Conservation (phyloP, 2,329 filamentous ascomycete species). For the Elsinoe australis region DNA sequence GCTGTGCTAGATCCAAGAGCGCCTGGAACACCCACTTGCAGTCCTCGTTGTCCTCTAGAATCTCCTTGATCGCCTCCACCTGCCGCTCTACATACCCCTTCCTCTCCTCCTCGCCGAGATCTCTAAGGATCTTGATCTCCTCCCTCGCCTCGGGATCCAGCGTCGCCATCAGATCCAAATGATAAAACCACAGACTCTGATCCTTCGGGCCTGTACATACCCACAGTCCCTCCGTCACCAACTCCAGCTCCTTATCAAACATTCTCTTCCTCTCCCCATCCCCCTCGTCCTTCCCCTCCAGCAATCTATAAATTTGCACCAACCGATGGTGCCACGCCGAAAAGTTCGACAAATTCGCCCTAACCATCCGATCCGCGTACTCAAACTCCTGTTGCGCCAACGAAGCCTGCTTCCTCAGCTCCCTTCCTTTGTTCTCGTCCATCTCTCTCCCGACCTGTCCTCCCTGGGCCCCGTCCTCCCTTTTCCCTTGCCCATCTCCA, state of each 20-base stretch:
- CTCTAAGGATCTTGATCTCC: slow-evolving; percentile 54
- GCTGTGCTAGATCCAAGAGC: slow-evolving; percentile 64
- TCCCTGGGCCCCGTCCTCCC: slow-evolving; percentile 1
- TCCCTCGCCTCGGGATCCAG: slow-evolving; percentile 46
- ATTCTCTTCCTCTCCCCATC: slow-evolving; percentile 57
- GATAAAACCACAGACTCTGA: slow-evolving; percentile 95
- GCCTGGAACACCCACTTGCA: slow-evolving; percentile 89
- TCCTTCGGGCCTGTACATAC: slow-evolving; percentile 73
- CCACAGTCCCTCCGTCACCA: slow-evolving; percentile 71
- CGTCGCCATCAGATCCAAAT: slow-evolving; percentile 74
- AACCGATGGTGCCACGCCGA: slow-evolving; percentile 93
- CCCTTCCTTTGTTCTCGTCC: not conserved
- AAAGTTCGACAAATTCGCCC: slow-evolving; percentile 82
- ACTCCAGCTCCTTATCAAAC: slow-evolving; percentile 67
- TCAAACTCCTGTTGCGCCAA: slow-evolving; percentile 75
- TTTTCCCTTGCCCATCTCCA: too few species aligned
- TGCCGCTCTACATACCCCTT: slow-evolving; percentile 60
- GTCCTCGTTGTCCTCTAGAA: slow-evolving; percentile 58
- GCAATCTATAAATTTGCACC: slow-evolving; percentile 68
- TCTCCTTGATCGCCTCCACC: slow-evolving; percentile 64
- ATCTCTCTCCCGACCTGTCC: too few species aligned
- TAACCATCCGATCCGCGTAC: slow-evolving; percentile 86
- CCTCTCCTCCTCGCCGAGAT: slow-evolving; percentile 55
- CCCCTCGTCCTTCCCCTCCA: slow-evolving; percentile 62
- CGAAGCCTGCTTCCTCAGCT: slow-evolving; percentile 37